These are phyloP conservation scores for Coniferiporia weirii DNA, from an alignment of 1,284 basidiomycete genomes.

Conservation along the genomic window DNA sequence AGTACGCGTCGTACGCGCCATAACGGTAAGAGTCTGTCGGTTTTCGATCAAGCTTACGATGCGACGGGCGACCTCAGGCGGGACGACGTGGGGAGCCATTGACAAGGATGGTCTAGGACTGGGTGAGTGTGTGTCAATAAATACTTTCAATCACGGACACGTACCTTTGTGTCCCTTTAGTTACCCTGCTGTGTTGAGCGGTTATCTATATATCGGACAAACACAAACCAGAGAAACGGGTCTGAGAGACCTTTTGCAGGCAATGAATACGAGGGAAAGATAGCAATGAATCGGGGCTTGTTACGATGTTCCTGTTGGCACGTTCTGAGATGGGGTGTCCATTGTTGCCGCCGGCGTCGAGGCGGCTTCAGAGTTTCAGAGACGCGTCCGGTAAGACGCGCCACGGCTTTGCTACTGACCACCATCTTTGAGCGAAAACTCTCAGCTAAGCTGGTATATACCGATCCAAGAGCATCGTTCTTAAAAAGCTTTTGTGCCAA, in stretches of 20 bases:
- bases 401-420: neutral
- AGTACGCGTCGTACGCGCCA: conserved; percentile 14
- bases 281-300: too few relatives aligned
- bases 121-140: neutral
- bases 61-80: conserved; percentile 9
- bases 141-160: too few relatives aligned
- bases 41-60: conserved; percentile 1
- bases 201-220: too few relatives aligned
- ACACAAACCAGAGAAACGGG: too few relatives aligned
- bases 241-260: too few relatives aligned
- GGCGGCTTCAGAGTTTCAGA: neutral
- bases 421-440: neutral
- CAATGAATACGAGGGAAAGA: too few relatives aligned
- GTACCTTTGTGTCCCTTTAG: too few relatives aligned
- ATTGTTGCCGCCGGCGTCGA: neutral
- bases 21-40: neutral
- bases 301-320: neutral
- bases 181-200: too few relatives aligned
- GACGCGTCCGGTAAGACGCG: neutral
- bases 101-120: neutral
- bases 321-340: neutral
- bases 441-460: neutral
- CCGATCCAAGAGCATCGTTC: neutral
- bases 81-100: conserved; percentile 7
- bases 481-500: neutral